A percentile compares a stretch with the other conserved stretches of the same genome.
phyloP scores from a whole-genome alignment of 768 basidiomycete genomes.

The Leccinum ochraceum region DNA sequence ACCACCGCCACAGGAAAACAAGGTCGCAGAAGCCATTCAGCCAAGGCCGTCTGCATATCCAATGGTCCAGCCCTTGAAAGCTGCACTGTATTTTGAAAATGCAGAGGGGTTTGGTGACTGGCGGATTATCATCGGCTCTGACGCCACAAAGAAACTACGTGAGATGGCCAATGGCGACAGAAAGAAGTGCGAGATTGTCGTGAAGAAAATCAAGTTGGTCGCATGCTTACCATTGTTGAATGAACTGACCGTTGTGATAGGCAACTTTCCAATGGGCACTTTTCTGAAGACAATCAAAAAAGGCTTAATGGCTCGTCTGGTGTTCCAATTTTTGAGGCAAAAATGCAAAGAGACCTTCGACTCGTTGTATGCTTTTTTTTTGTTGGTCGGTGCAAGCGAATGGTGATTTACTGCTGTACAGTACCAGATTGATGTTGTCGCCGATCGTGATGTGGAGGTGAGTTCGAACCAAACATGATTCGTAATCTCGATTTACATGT shows the following conservation, averaged over 20 bases:
- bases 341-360: slow-evolving; percentile 55
- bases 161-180: slow-evolving; percentile 45
- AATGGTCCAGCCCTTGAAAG: slow-evolving; percentile 56
- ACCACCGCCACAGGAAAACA: not conserved
- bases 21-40: slow-evolving; percentile 3
- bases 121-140: slow-evolving; percentile 55
- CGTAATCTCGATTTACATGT: not conserved
- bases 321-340: slow-evolving; percentile 68
- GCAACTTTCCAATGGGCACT: slow-evolving; percentile 68
- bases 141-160: slow-evolving; percentile 51
- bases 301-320: slow-evolving; percentile 47
- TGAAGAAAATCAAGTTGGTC: slow-evolving; percentile 69
- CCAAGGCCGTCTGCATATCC: slow-evolving; percentile 38
- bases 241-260: slow-evolving; percentile 33
- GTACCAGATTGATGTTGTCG: slow-evolving; percentile 52
- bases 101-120: slow-evolving; percentile 64
- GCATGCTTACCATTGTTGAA: not conserved
- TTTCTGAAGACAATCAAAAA: slow-evolving; percentile 70
- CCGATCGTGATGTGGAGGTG: slow-evolving; percentile 38
- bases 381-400: not conserved
- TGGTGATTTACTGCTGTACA: slow-evolving; percentile 17
- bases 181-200: slow-evolving; percentile 50
- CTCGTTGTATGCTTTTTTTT: slow-evolving; percentile 40
- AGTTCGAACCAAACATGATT: slow-evolving; percentile 1
- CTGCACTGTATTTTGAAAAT: slow-evolving; percentile 60